phyloP scores from a whole-genome alignment of 202 grass and related monocot genomes.

The Elaeis oleifera region DNA sequence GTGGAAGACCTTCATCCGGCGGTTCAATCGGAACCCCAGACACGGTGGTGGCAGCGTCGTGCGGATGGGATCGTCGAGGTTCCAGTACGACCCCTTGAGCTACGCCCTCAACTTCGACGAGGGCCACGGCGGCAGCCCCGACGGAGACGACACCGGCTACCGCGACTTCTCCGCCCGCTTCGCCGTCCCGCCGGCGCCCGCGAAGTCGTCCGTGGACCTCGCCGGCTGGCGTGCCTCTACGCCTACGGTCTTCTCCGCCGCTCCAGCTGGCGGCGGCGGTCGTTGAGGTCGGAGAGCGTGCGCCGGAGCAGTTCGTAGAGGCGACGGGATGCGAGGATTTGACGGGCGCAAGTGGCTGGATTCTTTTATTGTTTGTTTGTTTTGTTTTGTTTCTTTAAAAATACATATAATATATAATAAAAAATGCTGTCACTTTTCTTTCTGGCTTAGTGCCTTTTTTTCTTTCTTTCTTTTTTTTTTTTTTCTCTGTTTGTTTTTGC shows the following conservation, averaged over 20 bases:
- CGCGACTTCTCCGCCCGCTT: slow-evolving; percentile 12
- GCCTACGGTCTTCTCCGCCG: neutral
- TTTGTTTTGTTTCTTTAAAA: too few species aligned
- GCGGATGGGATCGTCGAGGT: neutral
- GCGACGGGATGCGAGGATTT: too few species aligned
- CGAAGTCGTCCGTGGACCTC: neutral
- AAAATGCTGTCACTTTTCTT: too few species aligned
- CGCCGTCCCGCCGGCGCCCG: neutral
- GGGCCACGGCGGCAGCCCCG: slow-evolving; percentile 4
- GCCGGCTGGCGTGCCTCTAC: neutral
- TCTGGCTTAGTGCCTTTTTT: too few species aligned
- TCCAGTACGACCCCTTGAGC: slow-evolving; percentile 14
- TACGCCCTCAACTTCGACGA: slow-evolving; percentile 26
- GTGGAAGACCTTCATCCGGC: slow-evolving; percentile 21
- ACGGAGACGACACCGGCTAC: neutral
- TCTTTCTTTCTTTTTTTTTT: too few species aligned
- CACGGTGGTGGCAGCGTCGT: neutral
- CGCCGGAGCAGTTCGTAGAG: too few species aligned
- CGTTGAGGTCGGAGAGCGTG: too few species aligned
- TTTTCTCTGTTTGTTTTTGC: too few species aligned
- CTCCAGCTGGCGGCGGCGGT: neutral
- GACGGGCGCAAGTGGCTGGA: too few species aligned
- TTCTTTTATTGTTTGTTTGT: too few species aligned
- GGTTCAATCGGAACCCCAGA: slow-evolving; percentile 17
- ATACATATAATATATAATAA: too few species aligned